These are phyloP conservation scores for Cutaneotrichosporon cutaneum DNA, from an alignment of 1,284 basidiomycete species.

Conservation along the genomic window DNA sequence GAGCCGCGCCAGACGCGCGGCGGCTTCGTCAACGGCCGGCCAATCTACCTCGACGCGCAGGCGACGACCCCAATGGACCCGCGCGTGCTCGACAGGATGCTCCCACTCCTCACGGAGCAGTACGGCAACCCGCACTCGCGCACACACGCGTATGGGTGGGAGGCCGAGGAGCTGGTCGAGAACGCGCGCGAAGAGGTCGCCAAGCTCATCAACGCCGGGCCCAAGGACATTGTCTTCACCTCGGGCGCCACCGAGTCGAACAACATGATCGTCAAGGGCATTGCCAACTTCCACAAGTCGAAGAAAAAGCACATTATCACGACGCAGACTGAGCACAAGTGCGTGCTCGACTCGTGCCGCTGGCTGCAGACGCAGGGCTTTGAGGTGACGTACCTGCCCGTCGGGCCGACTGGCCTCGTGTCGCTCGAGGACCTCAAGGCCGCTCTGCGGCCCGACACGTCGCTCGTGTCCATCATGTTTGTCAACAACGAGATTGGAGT, in stretches of 20 bases:
- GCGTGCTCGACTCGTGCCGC: conserved; percentile 96
- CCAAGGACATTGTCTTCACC: conserved; percentile 97
- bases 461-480: conserved; percentile 92
- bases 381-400: conserved; percentile 95
- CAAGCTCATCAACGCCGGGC: conserved; percentile 85
- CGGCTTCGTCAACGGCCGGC: conserved; percentile 64
- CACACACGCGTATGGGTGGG: conserved; percentile 99
- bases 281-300: conserved; percentile 89
- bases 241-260: conserved; percentile 98
- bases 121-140: conserved; percentile 98
- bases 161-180: conserved; percentile 92
- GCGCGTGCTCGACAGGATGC: conserved; percentile 94
- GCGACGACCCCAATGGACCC: conserved; percentile 98
- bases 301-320: conserved; percentile 90
- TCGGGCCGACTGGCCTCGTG: conserved; percentile 81
- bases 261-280: conserved; percentile 97
- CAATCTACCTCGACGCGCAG: conserved; percentile 94
- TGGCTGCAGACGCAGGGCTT: conserved; percentile 95
- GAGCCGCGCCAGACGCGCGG: conserved; percentile 62
- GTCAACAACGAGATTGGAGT: conserved; percentile 99
- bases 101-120: conserved; percentile 93
- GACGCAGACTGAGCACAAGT: conserved; percentile 97
- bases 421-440: conserved; percentile 71
- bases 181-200: conserved; percentile 89
- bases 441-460: conserved; percentile 81